These are phyloP conservation scores for Raddia guianensis DNA, from an alignment of 176 grass and related monocot genomes.

Conservation along the genomic window DNA sequence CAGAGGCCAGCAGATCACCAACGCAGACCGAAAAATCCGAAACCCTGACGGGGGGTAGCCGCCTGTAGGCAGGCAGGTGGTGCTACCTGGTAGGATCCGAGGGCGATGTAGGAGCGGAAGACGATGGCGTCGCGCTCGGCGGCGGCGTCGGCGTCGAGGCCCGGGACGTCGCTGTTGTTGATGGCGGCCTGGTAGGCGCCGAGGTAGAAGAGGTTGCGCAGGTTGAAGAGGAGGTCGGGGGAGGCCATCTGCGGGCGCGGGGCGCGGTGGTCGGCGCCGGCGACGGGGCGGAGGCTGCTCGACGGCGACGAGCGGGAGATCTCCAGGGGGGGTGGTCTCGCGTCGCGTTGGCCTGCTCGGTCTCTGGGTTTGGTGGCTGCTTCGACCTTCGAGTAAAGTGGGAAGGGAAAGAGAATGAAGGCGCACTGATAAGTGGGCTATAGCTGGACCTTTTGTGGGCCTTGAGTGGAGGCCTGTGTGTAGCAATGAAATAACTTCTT, in stretches of 20 bases:
- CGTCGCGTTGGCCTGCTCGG: conserved; percentile 2
- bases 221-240: conserved; percentile 86
- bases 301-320: conserved; percentile 33
- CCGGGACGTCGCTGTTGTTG: conserved; percentile 89
- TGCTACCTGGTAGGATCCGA: conserved; percentile 90
- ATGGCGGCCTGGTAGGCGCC: conserved; percentile 97
- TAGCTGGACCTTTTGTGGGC: background rate
- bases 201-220: conserved; percentile 95
- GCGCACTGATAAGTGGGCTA: conserved; percentile 10
- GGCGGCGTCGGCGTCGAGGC: conserved; percentile 63
- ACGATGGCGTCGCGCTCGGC: conserved; percentile 89
- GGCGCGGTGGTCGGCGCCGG: background rate
- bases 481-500: no score
- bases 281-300: background rate
- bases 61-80: background rate
- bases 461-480: background rate
- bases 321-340: conserved; percentile 18
- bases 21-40: background rate
- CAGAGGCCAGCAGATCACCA: background rate
- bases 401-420: background rate
- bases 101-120: conserved; percentile 91
- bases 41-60: background rate
- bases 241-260: conserved; percentile 44
- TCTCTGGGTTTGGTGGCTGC: conserved; percentile 24
- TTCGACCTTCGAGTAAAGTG: background rate